These are phyloP conservation scores for Cnidoscolus chayamansa DNA, from an alignment of 441 rosid genomes.

Conservation along the genomic window DNA sequence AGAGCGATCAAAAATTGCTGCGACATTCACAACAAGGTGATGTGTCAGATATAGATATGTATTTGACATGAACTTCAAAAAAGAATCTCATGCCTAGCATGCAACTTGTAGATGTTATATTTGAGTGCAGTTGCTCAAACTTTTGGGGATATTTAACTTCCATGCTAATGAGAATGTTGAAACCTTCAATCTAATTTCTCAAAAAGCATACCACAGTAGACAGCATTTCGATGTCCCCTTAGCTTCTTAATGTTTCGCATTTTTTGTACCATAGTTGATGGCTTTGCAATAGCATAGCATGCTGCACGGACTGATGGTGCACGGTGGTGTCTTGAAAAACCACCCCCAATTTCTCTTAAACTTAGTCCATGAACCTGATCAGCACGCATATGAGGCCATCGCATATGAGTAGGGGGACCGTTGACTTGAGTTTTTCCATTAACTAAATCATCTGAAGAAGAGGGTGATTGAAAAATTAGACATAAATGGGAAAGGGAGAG, in stretches of 20 bases:
- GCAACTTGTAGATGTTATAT: not conserved
- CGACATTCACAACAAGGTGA: constrained; percentile 36
- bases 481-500: constrained; percentile 1
- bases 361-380: constrained; percentile 89
- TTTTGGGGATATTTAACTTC: not conserved
- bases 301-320: constrained; percentile 94
- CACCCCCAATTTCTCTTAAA: constrained; percentile 99
- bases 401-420: constrained; percentile 61
- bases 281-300: constrained; percentile 89
- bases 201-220: constrained; percentile 80
- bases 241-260: constrained; percentile 92
- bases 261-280: constrained; percentile 87
- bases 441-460: constrained; percentile 54
- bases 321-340: constrained; percentile 92
- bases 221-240: constrained; percentile 97
- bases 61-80: constrained; percentile 6
- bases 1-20: constrained; percentile 93
- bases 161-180: not conserved
- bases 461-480: constrained; percentile 26
- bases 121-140: constrained; percentile 1
- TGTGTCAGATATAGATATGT: constrained; percentile 11
- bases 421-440: constrained; percentile 34
- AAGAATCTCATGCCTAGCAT: not conserved
- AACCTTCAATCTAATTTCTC: constrained; percentile 6
- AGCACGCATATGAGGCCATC: constrained; percentile 93